phyloP scores from a whole-genome alignment of 2,329 filamentous ascomycete genomes.

The Sordariomycetes sp. region DNA sequence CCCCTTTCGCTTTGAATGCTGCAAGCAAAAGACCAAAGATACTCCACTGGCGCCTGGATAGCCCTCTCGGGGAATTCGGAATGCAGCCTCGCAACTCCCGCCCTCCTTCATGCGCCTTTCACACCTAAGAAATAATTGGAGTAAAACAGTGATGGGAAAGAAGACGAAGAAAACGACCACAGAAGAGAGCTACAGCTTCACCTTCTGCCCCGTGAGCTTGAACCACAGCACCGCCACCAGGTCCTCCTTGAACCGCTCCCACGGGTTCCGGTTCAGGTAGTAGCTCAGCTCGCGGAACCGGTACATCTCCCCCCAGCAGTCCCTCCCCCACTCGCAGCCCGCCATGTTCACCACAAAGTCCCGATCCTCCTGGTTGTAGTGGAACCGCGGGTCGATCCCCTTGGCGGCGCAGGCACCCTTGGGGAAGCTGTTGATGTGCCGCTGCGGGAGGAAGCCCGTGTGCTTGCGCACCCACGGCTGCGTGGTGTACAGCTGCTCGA shows the following conservation, averaged over 20 bases:
- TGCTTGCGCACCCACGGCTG: conserved; percentile 90
- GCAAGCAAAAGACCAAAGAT: background rate
- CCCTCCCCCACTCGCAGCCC: conserved; percentile 89
- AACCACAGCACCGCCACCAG: conserved; percentile 49
- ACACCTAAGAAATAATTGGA: too few relatives aligned
- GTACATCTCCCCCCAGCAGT: conserved; percentile 98
- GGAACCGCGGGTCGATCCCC: conserved; percentile 58
- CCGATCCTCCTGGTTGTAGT: conserved; percentile 75
- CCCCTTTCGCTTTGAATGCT: background rate
- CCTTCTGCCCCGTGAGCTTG: conserved; percentile 51
- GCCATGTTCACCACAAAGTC: conserved; percentile 99
- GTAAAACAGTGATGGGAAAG: too few relatives aligned
- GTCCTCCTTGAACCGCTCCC: conserved; percentile 67
- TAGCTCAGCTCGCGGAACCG: conserved; percentile 87
- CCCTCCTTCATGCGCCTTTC: background rate
- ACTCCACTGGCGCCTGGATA: too few relatives aligned
- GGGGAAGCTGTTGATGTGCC: conserved; percentile 91
- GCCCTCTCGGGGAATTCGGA: background rate
- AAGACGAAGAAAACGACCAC: too few relatives aligned
- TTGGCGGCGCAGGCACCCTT: conserved; percentile 69
- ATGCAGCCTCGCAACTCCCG: background rate
- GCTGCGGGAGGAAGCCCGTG: conserved; percentile 80
- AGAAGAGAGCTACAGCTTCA: conserved; percentile 35
- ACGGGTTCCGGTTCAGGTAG: conserved; percentile 71
- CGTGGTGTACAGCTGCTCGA: conserved; percentile 82